phyloP scores from a whole-genome alignment of 1,139 yeast genomes.

The Yamadazyma songkhlaensis region DNA sequence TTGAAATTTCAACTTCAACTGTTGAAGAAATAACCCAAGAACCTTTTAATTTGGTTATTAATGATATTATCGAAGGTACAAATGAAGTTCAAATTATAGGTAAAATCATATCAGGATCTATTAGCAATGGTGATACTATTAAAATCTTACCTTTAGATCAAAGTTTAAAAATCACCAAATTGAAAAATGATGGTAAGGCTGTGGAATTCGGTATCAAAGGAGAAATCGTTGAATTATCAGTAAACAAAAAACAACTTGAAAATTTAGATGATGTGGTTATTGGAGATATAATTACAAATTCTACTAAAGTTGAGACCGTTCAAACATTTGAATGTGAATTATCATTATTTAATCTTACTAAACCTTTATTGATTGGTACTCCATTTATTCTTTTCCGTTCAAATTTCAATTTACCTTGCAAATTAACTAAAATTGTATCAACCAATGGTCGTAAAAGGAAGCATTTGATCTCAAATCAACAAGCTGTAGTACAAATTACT shows the following conservation, averaged over 20 bases:
- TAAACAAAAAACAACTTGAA: conserved; percentile 49
- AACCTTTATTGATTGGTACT: conserved; percentile 81
- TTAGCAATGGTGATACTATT: conserved; percentile 76
- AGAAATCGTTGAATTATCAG: conserved; percentile 60
- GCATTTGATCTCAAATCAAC: conserved; percentile 71
- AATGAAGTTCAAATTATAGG: conserved; percentile 57
- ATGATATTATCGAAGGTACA: conserved; percentile 41
- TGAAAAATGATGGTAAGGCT: conserved; percentile 23
- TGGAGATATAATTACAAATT: conserved; percentile 71
- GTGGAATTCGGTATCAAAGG: conserved; percentile 60
- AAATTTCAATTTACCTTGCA: conserved; percentile 73
- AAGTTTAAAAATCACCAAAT: conserved; percentile 29
- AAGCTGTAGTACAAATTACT: conserved; percentile 69
- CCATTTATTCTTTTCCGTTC: conserved; percentile 83
- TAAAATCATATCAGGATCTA: conserved; percentile 68
- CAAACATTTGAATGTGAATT: conserved; percentile 54
- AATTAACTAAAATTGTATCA: conserved; percentile 55
- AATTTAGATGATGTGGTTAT: conserved; percentile 48
- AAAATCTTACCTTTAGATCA: conserved; percentile 53
- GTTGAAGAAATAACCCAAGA: conserved; percentile 26
- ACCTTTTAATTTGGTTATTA: conserved; percentile 49
- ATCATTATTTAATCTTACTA: conserved; percentile 63
- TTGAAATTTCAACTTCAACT: conserved; percentile 14
- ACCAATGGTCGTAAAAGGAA: conserved; percentile 37
- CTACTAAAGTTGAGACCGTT: conserved; percentile 39